Evolutionary conservation across 371 early-diverging fungal genomes (phyloP).

Genomic region (Rhizopus microsporus): DNA sequence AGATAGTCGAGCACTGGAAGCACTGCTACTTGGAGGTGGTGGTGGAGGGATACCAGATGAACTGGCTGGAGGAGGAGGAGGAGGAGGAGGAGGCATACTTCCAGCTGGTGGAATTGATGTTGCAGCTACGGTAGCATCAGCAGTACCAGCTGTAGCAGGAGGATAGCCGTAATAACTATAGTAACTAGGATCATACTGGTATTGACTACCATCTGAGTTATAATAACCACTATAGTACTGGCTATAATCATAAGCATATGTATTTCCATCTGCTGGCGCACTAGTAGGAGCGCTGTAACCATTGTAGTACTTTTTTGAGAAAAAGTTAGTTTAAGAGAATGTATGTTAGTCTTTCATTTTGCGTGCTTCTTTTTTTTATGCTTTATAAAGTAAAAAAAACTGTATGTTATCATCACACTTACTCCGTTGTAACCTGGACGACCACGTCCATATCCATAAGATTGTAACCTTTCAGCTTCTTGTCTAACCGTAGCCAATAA

Average conservation of each 20-base stretch:
- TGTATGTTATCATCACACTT: constrained; percentile 7
- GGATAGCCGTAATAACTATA: constrained; percentile 44
- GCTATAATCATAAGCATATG: constrained; percentile 31
- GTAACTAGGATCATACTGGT: constrained; percentile 30
- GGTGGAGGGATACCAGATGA: constrained; percentile 27
- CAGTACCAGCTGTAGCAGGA: constrained; percentile 18
- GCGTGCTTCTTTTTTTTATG: constrained; percentile 3
- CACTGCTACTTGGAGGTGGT: constrained; percentile 9
- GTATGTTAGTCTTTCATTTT: constrained; percentile 10
- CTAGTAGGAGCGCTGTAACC: constrained; percentile 10
- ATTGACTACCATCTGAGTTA: constrained; percentile 13
- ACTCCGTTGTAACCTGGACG: constrained; percentile 26
- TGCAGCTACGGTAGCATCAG: constrained; percentile 5
- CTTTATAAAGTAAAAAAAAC: constrained; percentile 6
- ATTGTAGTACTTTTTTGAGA: constrained; percentile 14
- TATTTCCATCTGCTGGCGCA: background rate
- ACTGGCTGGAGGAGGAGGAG: constrained; percentile 19
- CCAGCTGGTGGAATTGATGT: constrained; percentile 14
- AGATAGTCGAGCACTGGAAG: constrained; percentile 3
- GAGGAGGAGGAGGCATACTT: constrained; percentile 12
- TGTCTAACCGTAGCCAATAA: constrained; percentile 74
- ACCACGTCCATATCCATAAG: constrained; percentile 38
- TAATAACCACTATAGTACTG: constrained; percentile 39
- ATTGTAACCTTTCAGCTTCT: constrained; percentile 62
- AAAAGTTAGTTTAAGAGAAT: constrained; percentile 29